A percentile compares a stretch with the other conserved stretches of the same genome.
Conservation (phyloP, 2,329 filamentous ascomycete genomes). For the Paraconiothyrium sp. region DNA sequence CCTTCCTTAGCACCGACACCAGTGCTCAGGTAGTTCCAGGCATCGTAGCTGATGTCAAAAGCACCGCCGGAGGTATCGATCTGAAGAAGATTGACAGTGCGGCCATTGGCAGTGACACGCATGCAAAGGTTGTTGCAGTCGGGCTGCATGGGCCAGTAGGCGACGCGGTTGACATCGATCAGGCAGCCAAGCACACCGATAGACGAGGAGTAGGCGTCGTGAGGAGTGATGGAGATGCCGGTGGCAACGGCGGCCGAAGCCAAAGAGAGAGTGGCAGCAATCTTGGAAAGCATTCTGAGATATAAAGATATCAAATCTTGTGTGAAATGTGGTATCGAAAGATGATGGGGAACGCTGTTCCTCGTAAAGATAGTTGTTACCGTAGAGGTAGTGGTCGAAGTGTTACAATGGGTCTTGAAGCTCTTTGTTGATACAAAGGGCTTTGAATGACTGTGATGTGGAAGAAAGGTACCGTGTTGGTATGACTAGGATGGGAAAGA, state of each 20-base stretch:
- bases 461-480: constrained; percentile 1
- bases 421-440: constrained; percentile 5
- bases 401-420: not conserved
- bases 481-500: not conserved
- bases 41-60: constrained; percentile 69
- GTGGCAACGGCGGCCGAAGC: constrained; percentile 14
- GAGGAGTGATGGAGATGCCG: constrained; percentile 21
- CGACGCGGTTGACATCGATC: constrained; percentile 68
- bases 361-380: constrained; percentile 4
- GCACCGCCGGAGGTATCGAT: constrained; percentile 67
- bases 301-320: constrained; percentile 18
- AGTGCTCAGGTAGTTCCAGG: constrained; percentile 67
- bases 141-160: constrained; percentile 66
- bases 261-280: constrained; percentile 19
- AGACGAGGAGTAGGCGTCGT: constrained; percentile 52
- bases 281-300: constrained; percentile 23
- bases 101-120: constrained; percentile 61
- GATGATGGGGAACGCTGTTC: constrained; percentile 16
- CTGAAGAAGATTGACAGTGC: constrained; percentile 66
- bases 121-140: constrained; percentile 68
- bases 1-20: constrained; percentile 59
- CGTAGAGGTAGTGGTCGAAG: not conserved
- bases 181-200: constrained; percentile 69
- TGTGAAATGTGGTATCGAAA: constrained; percentile 13
- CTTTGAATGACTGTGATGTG: not conserved